Evolutionary conservation across 768 basidiomycete species (phyloP).

Genomic region (Trametes sanguinea): DNA sequence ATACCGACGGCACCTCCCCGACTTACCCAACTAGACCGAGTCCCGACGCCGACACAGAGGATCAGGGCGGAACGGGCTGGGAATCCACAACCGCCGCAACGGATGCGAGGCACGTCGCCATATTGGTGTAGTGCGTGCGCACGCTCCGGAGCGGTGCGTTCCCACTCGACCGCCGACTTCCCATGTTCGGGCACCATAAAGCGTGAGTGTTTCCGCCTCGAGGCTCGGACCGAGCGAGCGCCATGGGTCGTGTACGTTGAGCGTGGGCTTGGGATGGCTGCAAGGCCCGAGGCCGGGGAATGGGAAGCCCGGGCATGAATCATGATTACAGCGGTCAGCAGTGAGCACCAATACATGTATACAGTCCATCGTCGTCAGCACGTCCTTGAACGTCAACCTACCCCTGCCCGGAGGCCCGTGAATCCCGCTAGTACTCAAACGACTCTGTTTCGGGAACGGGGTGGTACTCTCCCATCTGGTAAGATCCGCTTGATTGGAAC

Average conservation of each 20-base stretch:
- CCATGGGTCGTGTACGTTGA: not conserved
- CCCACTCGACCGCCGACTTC: conserved; percentile 14
- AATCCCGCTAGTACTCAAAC: not conserved
- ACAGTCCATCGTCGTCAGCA: not conserved
- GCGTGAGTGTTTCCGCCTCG: not conserved
- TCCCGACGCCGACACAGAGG: not conserved
- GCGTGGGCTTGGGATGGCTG: not conserved
- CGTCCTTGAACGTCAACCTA: not conserved
- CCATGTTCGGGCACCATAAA: conserved; percentile 2
- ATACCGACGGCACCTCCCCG: not conserved
- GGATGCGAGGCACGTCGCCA: conserved; percentile 18
- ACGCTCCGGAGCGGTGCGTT: not conserved
- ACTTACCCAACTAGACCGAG: not conserved
- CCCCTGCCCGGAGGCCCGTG: not conserved
- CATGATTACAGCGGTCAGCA: not conserved
- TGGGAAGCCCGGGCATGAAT: not conserved
- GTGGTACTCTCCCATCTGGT: conserved; percentile 1
- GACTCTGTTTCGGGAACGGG: not conserved
- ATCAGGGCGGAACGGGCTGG: not conserved
- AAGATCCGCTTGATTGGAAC: not conserved
- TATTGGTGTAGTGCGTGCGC: not conserved
- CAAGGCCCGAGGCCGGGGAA: conserved; percentile 1
- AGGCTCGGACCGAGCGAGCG: not conserved
- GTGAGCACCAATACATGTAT: not conserved
- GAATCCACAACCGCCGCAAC: not conserved